phyloP scores from a whole-genome alignment of 441 rosid species.

The Corymbia citriodora region DNA sequence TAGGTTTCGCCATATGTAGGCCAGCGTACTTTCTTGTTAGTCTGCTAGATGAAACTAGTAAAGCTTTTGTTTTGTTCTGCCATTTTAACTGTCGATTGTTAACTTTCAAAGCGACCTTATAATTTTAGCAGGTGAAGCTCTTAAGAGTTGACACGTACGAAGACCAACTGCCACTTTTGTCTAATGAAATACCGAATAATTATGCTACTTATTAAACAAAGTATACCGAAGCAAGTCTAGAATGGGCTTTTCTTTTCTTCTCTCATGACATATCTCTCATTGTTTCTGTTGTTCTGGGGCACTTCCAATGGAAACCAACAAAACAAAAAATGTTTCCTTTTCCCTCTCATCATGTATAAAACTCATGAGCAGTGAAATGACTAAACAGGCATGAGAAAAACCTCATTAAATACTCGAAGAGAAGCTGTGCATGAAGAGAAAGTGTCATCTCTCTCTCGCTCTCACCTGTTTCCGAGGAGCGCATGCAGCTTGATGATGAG shows the following conservation, averaged over 20 bases:
- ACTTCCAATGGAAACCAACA: not conserved
- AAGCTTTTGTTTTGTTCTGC: not conserved
- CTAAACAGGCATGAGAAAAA: not conserved
- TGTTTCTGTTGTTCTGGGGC: not conserved
- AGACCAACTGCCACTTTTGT: not conserved
- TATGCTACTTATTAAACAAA: not conserved
- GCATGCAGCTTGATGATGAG: constrained; percentile 35
- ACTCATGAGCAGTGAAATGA: not conserved
- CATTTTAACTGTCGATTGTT: not conserved
- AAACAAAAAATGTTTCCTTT: not conserved
- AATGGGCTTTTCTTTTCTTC: not conserved
- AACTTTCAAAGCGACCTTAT: not conserved
- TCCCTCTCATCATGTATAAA: not conserved
- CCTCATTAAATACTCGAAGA: not conserved
- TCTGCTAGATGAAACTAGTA: not conserved
- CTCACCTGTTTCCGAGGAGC: constrained; percentile 30
- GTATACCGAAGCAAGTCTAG: not conserved
- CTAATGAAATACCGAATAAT: not conserved
- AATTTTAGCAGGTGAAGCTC: not conserved
- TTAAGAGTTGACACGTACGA: not conserved
- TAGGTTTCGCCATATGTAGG: not conserved
- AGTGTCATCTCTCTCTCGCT: not conserved
- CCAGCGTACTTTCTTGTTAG: not conserved
- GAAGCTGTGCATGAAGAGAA: not conserved
- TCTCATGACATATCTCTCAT: not conserved